These are phyloP conservation scores for Thielaviopsis punctulata DNA, from an alignment of 2,329 filamentous ascomycete genomes.

Conservation along the genomic window DNA sequence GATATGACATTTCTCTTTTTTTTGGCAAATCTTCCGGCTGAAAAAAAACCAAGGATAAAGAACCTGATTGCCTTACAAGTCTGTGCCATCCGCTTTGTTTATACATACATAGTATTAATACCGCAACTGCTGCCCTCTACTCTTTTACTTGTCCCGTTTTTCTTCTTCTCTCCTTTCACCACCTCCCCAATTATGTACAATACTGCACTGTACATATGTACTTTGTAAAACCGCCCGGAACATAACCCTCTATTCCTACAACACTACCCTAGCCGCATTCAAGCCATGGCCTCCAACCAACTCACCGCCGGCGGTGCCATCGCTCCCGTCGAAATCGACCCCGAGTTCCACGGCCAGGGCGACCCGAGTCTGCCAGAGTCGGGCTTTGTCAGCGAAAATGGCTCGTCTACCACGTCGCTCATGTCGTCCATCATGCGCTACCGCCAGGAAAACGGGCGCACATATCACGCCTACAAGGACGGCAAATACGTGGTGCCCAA, in stretches of 20 bases:
- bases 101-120: too few relatives aligned
- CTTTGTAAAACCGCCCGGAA: too few relatives aligned
- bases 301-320: background rate
- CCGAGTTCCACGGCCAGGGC: background rate
- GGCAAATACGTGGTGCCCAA: constrained; percentile 17
- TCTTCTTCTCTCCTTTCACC: too few relatives aligned
- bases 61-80: too few relatives aligned
- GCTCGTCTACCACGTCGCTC: constrained; percentile 14
- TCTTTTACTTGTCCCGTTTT: too few relatives aligned
- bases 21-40: too few relatives aligned
- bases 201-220: too few relatives aligned
- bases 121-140: too few relatives aligned
- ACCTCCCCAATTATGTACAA: too few relatives aligned
- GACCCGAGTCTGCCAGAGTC: constrained; percentile 3
- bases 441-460: constrained; percentile 17
- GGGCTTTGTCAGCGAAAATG: constrained; percentile 1
- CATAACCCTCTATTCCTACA: background rate
- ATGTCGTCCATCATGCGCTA: constrained; percentile 15
- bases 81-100: too few relatives aligned
- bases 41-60: too few relatives aligned
- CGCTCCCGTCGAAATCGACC: constrained; percentile 1
- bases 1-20: too few relatives aligned
- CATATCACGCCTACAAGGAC: constrained; percentile 18
- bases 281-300: background rate
- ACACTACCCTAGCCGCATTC: background rate